Evolutionary conservation across 2,329 filamentous ascomycete genomes (phyloP).

Genomic region (Orbilia oligospora): DNA sequence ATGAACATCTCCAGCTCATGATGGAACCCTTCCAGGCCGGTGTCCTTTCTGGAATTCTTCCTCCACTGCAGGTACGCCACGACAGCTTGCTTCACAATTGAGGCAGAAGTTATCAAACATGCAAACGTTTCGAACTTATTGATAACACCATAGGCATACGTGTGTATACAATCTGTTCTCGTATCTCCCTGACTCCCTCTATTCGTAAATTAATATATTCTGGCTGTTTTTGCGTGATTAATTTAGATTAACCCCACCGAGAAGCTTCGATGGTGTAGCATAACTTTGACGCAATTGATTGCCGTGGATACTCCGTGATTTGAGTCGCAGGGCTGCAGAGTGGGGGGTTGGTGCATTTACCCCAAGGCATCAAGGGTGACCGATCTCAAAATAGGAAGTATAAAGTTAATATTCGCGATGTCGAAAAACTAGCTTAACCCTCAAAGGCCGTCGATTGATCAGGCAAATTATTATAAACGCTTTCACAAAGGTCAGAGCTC

Average conservation of each 20-base stretch:
- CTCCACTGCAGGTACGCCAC: conserved; percentile 30
- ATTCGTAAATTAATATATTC: conserved; percentile 26
- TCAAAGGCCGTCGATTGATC: no score
- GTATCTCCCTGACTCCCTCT: conserved; percentile 11
- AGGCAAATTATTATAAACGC: no score
- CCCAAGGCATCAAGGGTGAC: conserved; percentile 18
- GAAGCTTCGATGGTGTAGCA: conserved; percentile 7
- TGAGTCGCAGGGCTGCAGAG: conserved; percentile 40
- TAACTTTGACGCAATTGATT: conserved; percentile 23
- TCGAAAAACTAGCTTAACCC: conserved; percentile 2
- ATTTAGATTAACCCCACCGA: conserved; percentile 24
- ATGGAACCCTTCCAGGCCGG: neutral
- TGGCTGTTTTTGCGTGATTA: conserved; percentile 38
- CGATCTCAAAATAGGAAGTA: conserved; percentile 31
- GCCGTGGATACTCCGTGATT: conserved; percentile 22
- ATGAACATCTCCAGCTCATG: neutral
- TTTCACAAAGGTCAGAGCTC: conserved; percentile 29
- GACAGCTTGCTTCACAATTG: conserved; percentile 7
- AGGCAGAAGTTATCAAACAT: neutral
- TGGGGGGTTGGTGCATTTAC: conserved; percentile 10
- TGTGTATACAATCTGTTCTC: no score
- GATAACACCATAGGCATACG: conserved; percentile 1
- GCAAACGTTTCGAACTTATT: conserved; percentile 2
- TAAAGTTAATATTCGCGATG: conserved; percentile 9
- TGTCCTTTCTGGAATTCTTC: conserved; percentile 3